Percentiles rank a stretch among this genome's conserved stretches.
phyloP scores from a whole-genome alignment of 2,329 filamentous ascomycete species.

The Arthrobotrys entomopaga region DNA sequence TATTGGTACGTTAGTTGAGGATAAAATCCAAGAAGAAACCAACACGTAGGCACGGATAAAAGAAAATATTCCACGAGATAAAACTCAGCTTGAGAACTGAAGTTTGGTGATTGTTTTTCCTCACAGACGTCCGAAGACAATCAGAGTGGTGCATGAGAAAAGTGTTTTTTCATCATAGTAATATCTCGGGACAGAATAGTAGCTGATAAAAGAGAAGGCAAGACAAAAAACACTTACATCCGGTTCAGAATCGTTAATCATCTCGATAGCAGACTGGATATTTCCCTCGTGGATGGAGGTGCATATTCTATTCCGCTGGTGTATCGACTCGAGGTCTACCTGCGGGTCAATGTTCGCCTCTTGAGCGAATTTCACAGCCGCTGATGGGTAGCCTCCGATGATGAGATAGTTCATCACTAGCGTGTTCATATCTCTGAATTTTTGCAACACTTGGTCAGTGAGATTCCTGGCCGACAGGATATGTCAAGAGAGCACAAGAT shows the following conservation, averaged over 20 bases:
- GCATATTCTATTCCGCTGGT: slow-evolving; percentile 81
- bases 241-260: slow-evolving; percentile 87
- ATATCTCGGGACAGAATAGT: slow-evolving; percentile 56
- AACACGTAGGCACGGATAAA: slow-evolving; percentile 35
- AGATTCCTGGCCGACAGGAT: slow-evolving; percentile 56
- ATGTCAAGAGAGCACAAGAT: slow-evolving; percentile 17
- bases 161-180: slow-evolving; percentile 87
- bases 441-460: slow-evolving; percentile 56
- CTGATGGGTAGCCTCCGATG: slow-evolving; percentile 91
- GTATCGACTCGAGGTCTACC: slow-evolving; percentile 77
- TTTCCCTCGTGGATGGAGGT: slow-evolving; percentile 85
- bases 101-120: slow-evolving; percentile 82
- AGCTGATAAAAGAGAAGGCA: slow-evolving; percentile 34
- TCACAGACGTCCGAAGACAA: slow-evolving; percentile 78
- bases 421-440: slow-evolving; percentile 85
- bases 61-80: slow-evolving; percentile 45
- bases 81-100: slow-evolving; percentile 86
- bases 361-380: slow-evolving; percentile 89
- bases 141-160: slow-evolving; percentile 99
- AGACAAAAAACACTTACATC: slow-evolving; percentile 75
- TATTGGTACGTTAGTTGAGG: slow-evolving; percentile 2
- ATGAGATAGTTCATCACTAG: slow-evolving; percentile 97
- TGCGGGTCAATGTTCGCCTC: slow-evolving; percentile 87
- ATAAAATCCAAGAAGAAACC: too few species aligned
- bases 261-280: slow-evolving; percentile 84